Percentiles rank a stretch among this genome's conserved stretches.
Evolutionary conservation across 2,329 filamentous ascomycete genomes (phyloP).

Genomic region (Hypomyces perniciosus): DNA sequence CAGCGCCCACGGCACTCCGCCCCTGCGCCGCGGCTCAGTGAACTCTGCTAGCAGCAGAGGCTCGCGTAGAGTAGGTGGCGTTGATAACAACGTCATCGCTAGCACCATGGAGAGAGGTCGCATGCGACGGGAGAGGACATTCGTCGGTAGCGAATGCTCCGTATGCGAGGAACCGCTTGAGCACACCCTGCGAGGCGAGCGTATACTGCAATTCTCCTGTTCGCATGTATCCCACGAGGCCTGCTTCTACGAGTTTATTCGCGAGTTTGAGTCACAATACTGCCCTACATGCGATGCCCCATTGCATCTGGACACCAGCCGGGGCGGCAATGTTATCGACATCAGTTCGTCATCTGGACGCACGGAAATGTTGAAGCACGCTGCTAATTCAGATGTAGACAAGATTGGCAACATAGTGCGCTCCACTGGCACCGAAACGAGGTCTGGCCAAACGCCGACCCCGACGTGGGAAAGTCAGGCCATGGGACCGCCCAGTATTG

Average conservation of each 20-base stretch:
- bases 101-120: constrained; percentile 63
- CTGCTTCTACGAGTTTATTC: constrained; percentile 98
- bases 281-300: constrained; percentile 93
- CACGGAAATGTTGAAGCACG: constrained; percentile 17
- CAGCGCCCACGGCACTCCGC: constrained; percentile 19
- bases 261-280: constrained; percentile 87
- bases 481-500: constrained; percentile 47
- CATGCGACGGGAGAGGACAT: constrained; percentile 82
- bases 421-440: constrained; percentile 62
- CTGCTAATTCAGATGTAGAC: constrained; percentile 49
- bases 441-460: constrained; percentile 46
- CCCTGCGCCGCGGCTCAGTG: constrained; percentile 26
- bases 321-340: constrained; percentile 87
- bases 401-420: constrained; percentile 93
- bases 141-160: constrained; percentile 89
- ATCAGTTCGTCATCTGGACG: constrained; percentile 54
- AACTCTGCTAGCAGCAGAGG: constrained; percentile 26
- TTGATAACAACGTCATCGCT: constrained; percentile 39
- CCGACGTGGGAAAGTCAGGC: constrained; percentile 65
- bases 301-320: constrained; percentile 83
- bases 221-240: constrained; percentile 96
- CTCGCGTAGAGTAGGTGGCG: constrained; percentile 31
- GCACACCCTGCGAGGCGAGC: constrained; percentile 88
- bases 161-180: constrained; percentile 96
- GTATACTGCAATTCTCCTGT: constrained; percentile 92